Conservation (phyloP, 305 asterid genomes). For the Lippia alba region DNA sequence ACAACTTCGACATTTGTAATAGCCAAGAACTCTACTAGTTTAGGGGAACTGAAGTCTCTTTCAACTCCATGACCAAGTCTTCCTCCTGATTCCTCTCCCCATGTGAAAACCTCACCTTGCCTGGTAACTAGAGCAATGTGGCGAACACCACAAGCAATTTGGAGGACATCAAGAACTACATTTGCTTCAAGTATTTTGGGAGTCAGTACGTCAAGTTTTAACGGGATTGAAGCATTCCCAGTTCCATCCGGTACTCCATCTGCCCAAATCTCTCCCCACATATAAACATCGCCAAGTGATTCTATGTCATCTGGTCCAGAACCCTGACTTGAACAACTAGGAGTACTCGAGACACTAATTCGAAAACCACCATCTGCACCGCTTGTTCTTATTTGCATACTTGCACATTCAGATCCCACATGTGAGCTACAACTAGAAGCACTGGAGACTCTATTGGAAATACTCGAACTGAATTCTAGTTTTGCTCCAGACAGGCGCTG, state of each 20-base stretch:
- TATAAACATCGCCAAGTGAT: conserved; percentile 73
- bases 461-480: conserved; percentile 50
- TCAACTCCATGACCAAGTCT: conserved; percentile 75
- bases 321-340: conserved; percentile 79
- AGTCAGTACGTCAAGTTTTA: conserved; percentile 52
- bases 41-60: conserved; percentile 61
- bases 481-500: conserved; percentile 46
- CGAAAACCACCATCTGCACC: conserved; percentile 69
- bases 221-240: conserved; percentile 50
- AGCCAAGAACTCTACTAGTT: conserved; percentile 53
- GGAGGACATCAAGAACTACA: conserved; percentile 69
- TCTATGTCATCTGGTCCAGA: conserved; percentile 76
- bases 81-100: conserved; percentile 87
- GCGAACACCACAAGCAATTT: conserved; percentile 67
- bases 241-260: conserved; percentile 54
- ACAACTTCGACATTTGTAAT: conserved; percentile 58
- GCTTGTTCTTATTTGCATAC: conserved; percentile 64
- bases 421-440: conserved; percentile 56
- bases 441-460: conserved; percentile 44
- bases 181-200: conserved; percentile 66
- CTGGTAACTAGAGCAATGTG: conserved; percentile 71
- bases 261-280: conserved; percentile 74
- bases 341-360: conserved; percentile 76
- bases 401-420: conserved; percentile 65
- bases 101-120: conserved; percentile 73